Base-by-base conservation (phyloP, 2,329 filamentous ascomycete genomes). In the Colletotrichum navitas region DNA sequence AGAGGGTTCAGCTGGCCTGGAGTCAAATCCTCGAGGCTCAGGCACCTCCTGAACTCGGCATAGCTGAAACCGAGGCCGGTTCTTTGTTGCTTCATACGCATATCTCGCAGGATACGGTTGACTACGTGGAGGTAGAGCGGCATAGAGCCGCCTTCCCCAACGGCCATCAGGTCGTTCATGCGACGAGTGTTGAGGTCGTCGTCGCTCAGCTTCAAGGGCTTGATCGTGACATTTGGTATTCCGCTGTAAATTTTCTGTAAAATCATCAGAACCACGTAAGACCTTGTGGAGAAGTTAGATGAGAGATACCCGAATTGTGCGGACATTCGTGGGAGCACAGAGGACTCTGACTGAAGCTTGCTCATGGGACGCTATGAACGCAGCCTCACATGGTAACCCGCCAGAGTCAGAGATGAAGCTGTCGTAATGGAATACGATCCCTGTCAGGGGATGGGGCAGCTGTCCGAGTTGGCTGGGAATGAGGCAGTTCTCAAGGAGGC, bases 371-470 rank as follows among this genome's bases (percentile, higher is more conserved):
- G 85, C 81, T 3, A 92, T 78, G 72, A 85, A 89, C 0, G 89
- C 88, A 0, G 87, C 89, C 76, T 93, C 90, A 66, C 89, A 91
- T 0, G 89, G 85, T 0, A 81, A 81, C 16, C 86, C 86, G 1
- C 83, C 79, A 0, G 77, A 75, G 54, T 87, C 84, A 0, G 84
- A 87, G 16, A 84, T 82, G 72, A 88, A 89, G 0, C 84, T 85
- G 73, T 91, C 89, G 69, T 90, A 92, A 72, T 92, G 89, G 61
- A 93, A 92, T 0, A 93, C 86, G 0, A 93, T 79, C 0, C 88
- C 89, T 0, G 89, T 88, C 0, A 92, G 79, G 0, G 89, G 89
- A 0, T 80, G 80, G 0, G 83, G 82, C 1, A 91, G 80, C 0
- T 78, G 76, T 8, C 85, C 87, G 0, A 86, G 80, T 0, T 78